A percentile compares a stretch with the other conserved stretches of the same genome.
These are phyloP conservation scores for Fulvia fulva DNA, from an alignment of 2,329 filamentous ascomycete species.

Conservation along the genomic window DNA sequence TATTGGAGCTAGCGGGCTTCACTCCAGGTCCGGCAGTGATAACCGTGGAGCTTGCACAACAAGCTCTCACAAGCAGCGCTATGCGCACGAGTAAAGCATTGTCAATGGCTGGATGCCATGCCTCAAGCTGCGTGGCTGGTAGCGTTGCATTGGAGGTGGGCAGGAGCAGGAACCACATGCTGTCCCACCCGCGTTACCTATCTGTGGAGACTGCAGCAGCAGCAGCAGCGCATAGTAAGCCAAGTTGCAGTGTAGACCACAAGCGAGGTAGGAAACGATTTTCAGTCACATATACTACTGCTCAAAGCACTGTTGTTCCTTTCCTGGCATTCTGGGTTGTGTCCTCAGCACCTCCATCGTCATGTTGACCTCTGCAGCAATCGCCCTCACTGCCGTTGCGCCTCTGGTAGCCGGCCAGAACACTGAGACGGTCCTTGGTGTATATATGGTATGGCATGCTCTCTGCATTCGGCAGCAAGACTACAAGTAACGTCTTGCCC, in stretches of 20 bases:
- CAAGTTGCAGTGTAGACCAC: slow-evolving; percentile 1
- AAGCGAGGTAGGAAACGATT: background rate
- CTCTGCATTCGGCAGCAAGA: background rate
- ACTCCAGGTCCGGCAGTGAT: slow-evolving; percentile 13
- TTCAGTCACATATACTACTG: background rate
- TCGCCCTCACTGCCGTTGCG: slow-evolving; percentile 26
- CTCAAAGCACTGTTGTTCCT: background rate
- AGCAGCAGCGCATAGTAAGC: background rate
- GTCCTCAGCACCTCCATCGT: background rate
- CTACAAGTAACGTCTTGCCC: background rate
- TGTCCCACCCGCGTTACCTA: background rate
- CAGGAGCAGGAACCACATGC: background rate
- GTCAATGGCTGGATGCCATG: background rate
- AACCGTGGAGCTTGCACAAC: slow-evolving; percentile 9
- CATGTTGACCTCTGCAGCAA: background rate
- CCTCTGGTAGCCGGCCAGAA: slow-evolving; percentile 28
- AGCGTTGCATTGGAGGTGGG: slow-evolving; percentile 2
- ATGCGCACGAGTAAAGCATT: background rate
- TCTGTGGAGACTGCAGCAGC: background rate
- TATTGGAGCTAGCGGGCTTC: slow-evolving; percentile 15
- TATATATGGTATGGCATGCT: slow-evolving; percentile 55
- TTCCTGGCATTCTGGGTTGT: background rate
- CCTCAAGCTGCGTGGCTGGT: background rate
- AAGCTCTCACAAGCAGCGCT: background rate
- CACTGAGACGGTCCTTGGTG: slow-evolving; percentile 69